A percentile compares a stretch with the other conserved stretches of the same genome.
These are phyloP conservation scores for Penicillium dipodomyicola DNA, from an alignment of 495 filamentous ascomycete genomes.

Conservation along the genomic window DNA sequence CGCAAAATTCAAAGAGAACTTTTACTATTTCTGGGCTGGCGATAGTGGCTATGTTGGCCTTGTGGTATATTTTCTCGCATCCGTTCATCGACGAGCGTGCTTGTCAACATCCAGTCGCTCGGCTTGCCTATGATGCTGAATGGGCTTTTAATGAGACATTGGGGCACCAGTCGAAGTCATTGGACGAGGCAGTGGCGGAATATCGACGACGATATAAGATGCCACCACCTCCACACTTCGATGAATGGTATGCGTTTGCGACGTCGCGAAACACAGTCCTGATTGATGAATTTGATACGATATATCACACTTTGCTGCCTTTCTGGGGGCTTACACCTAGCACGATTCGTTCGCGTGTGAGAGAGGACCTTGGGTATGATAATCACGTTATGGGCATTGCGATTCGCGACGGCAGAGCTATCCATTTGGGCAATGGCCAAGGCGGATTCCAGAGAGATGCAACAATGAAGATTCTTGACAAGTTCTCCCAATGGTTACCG, in stretches of 20 bases:
- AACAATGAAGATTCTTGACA: constrained; percentile 8
- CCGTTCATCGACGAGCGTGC: background rate
- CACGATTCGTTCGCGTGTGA: constrained; percentile 12
- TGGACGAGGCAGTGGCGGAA: constrained; percentile 17
- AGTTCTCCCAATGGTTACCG: constrained; percentile 44
- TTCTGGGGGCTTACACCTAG: constrained; percentile 45
- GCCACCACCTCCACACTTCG: constrained; percentile 61
- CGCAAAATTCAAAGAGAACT: background rate
- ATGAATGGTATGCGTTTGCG: constrained; percentile 65
- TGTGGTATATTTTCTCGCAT: background rate
- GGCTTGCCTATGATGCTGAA: constrained; percentile 7
- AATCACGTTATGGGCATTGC: constrained; percentile 14
- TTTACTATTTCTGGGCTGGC: background rate
- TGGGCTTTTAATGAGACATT: constrained; percentile 10
- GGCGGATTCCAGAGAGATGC: constrained; percentile 10
- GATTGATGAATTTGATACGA: constrained; percentile 57
- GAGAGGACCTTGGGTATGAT: constrained; percentile 12
- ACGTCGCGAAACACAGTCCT: constrained; percentile 51
- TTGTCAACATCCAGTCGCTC: constrained; percentile 14
- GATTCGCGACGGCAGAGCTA: constrained; percentile 6
- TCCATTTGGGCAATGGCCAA: constrained; percentile 8
- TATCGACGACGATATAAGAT: constrained; percentile 58
- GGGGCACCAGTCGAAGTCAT: constrained; percentile 8
- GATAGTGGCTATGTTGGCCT: background rate
- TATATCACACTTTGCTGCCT: constrained; percentile 57